These are phyloP conservation scores for Colletotrichum karsti DNA, from an alignment of 2,329 filamentous ascomycete species.

Conservation along the genomic window DNA sequence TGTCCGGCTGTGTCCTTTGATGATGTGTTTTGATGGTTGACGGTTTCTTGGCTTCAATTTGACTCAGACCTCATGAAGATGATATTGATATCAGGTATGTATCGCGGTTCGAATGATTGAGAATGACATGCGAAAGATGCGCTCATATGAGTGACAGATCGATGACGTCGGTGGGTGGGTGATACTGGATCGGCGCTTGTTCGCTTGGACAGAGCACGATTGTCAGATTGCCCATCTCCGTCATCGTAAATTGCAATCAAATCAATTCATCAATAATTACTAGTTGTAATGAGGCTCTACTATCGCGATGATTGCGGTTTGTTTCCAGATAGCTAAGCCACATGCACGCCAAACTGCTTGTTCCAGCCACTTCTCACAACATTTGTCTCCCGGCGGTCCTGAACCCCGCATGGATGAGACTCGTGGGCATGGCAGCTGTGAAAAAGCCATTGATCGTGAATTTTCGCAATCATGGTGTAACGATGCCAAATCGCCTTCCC, in stretches of 20 bases:
- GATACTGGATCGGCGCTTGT: conserved; percentile 22
- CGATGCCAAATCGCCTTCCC: not conserved
- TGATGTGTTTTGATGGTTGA: too few species aligned
- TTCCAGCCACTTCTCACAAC: too few species aligned
- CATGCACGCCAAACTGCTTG: too few species aligned
- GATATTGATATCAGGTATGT: not conserved
- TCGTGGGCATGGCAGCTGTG: too few species aligned
- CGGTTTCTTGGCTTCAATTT: not conserved
- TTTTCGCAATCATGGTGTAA: too few species aligned
- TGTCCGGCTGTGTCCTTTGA: not conserved
- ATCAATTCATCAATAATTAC: not conserved
- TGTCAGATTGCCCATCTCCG: not conserved
- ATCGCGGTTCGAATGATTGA: not conserved
- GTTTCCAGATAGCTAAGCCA: too few species aligned
- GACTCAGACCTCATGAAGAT: accelerated
- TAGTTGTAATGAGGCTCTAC: not conserved
- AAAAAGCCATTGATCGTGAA: too few species aligned
- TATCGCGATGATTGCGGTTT: too few species aligned
- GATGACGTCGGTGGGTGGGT: conserved; percentile 29
- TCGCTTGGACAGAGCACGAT: not conserved
- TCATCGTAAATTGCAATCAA: not conserved
- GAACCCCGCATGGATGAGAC: too few species aligned
- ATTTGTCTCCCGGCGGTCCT: too few species aligned
- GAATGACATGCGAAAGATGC: not conserved
- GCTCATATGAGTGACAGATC: conserved; percentile 21